Base-by-base conservation (phyloP, 345 rosid genomes). In the Physaria fendleri region DNA sequence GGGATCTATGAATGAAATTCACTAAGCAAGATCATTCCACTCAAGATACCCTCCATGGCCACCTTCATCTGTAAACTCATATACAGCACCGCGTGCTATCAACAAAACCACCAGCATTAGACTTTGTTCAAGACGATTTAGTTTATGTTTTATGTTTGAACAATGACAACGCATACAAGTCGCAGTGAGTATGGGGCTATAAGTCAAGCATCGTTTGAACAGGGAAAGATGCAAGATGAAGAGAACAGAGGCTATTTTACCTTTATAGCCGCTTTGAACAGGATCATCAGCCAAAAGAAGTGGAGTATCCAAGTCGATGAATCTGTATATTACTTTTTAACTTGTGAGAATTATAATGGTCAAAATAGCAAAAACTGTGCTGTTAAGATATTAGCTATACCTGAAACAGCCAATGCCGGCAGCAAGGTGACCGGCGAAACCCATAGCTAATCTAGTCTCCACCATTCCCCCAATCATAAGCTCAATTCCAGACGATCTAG, bases 401-500 rank as follows among this genome's bases (percentile, higher is more conserved):
- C 78, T 85, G 79, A 93, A 93, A 76, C 82, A 81, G 2, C 97
- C 95, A 45, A 83, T 58, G 42, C 99, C 97, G 30, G 97, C 97
- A 56, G 98, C 86, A 61, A 92, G 88, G 71, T 88, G 95, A 35
- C 94, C 91, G 2, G 95, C 88, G 71, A 92, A 88, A 33, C 94
- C 99, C 95, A 92, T 92, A 25, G 91, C 95, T 42, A 93, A 62
- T 69, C 93, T 80, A 20, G 96, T 93, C 76, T 93, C 99, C 52
- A 88, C 97, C 99, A 93, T 85, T 56, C 97, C 99, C 54, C 90
- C 97, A 21, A 88, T 83, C 95, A 89, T 88, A 23, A 86, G 79
- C 62, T 77, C 77, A 76, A 93, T 61, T 11, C 88, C 88, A 2
- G 87, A 71, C 17, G 71, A 74, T 71, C 80, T 79, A 55, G 85